Conservation (phyloP, 2,329 filamentous ascomycete genomes). For the Xylariaceae sp. region DNA sequence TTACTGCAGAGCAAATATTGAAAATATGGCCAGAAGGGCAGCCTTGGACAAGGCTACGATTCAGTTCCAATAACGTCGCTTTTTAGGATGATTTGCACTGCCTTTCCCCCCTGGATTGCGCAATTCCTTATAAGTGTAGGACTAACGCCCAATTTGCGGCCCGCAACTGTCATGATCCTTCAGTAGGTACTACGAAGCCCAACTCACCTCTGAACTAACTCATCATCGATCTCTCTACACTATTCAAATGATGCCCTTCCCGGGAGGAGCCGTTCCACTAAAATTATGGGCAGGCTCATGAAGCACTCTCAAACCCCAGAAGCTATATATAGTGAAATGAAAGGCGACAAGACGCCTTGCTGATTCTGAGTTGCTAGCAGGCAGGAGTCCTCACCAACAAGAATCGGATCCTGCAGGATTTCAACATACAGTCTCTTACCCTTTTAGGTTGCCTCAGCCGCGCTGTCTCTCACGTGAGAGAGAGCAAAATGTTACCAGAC, state of each 20-base stretch:
- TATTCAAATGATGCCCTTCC: background rate
- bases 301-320: background rate
- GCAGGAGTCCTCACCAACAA: no score
- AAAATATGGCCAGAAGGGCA: background rate
- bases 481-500: background rate
- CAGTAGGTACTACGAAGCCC: background rate
- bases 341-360: background rate
- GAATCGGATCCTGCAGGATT: constrained; percentile 24
- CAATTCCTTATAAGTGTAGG: background rate
- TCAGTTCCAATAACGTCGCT: background rate
- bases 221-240: background rate
- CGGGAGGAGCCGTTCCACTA: no score
- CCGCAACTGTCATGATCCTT: constrained; percentile 4
- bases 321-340: constrained; percentile 10
- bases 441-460: background rate
- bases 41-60: background rate
- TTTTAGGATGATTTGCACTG: constrained; percentile 2
- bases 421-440: constrained; percentile 15
- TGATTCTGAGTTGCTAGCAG: background rate
- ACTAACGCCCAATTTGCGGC: background rate
- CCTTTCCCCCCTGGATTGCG: background rate
- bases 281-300: background rate
- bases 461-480: constrained; percentile 13
- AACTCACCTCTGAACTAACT: background rate
- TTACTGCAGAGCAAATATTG: background rate